These are phyloP conservation scores for Hemileia vastatrix DNA, from an alignment of 1,284 basidiomycete genomes.

Conservation along the genomic window DNA sequence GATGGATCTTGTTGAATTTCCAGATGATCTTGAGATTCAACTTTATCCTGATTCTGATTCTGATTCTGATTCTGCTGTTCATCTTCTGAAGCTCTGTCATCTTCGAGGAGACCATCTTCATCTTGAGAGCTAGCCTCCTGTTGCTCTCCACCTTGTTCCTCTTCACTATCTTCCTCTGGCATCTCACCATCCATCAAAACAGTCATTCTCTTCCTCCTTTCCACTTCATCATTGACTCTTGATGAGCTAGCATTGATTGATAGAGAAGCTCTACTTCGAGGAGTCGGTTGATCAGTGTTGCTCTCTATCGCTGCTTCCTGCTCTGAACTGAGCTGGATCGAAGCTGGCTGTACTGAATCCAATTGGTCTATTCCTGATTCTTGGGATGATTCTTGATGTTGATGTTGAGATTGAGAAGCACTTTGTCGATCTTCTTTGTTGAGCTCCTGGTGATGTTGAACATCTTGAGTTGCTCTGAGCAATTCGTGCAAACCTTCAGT, in stretches of 20 bases:
- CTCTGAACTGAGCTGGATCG: no score
- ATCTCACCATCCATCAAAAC: slow-evolving; percentile 35
- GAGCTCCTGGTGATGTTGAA: neutral
- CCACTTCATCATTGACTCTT: slow-evolving; percentile 4
- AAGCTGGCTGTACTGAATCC: no score
- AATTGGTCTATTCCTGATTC: no score
- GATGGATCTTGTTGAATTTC: neutral
- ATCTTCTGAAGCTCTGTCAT: neutral
- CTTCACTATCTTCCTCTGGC: slow-evolving; percentile 23
- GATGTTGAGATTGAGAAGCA: neutral
- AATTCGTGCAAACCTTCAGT: neutral
- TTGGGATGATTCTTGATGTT: no score
- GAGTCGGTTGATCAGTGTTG: neutral
- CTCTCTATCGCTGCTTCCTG: neutral
- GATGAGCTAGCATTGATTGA: neutral
- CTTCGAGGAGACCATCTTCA: neutral
- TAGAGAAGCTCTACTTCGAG: neutral
- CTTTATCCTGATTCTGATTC: no score
- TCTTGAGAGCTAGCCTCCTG: neutral
- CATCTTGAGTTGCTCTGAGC: neutral
- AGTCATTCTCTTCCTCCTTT: slow-evolving; percentile 30
- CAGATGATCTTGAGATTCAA: neutral
- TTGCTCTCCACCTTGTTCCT: slow-evolving; percentile 10
- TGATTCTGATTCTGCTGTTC: no score
- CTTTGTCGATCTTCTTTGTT: neutral